Base-by-base conservation (phyloP, 306 rosid genomes). In the Quercus robur region DNA sequence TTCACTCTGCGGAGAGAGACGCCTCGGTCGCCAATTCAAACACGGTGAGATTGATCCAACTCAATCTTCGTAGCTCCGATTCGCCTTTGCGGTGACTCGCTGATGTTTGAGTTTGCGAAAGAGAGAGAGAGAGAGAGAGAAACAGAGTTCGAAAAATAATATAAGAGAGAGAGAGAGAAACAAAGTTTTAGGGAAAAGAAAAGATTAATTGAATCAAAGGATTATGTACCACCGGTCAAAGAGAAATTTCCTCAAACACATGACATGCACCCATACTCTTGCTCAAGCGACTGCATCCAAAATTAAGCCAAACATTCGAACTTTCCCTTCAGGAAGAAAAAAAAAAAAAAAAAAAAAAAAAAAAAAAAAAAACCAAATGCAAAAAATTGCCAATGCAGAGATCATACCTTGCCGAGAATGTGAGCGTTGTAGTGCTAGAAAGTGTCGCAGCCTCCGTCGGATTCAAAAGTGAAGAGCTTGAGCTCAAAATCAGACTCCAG, bases 391-490 rank as follows among this genome's bases (percentile, higher is more conserved):
- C 26, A 73, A n/a, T n/a, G 46, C 21, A 5, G 5, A 4, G 2
- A 3, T 18, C 3, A 5, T 59, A 94, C 97, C 97, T 95, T 89
- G 72, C 99, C 97, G 17, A 95, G 97, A 90, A 95, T 95, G 81
- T 95, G 99, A 23, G 99, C 99, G 51, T 98, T 93, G 30, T 98
- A 95, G 83, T 95, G 99, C 99, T 97, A 95, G 84, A 95, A 93
- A 35, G 98, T 95, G 70, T 95, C 98, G 4, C 99, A 90, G 2
- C 99, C 99, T 84, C 89, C 98, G 23, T 93, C 97, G 25, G 79
- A 84, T 0, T 90, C 91, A 66, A 93, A 95, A 58, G 84, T 93
- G 81, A 84, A 93, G 54, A 95, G 82, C 93, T 88, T 85, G 19
- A 94, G 89, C 31, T 83, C 78, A 77, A 93, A 93, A 75, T 94